Conservation (phyloP, 1,284 basidiomycete species). For the Exsudoporus floridanus region DNA sequence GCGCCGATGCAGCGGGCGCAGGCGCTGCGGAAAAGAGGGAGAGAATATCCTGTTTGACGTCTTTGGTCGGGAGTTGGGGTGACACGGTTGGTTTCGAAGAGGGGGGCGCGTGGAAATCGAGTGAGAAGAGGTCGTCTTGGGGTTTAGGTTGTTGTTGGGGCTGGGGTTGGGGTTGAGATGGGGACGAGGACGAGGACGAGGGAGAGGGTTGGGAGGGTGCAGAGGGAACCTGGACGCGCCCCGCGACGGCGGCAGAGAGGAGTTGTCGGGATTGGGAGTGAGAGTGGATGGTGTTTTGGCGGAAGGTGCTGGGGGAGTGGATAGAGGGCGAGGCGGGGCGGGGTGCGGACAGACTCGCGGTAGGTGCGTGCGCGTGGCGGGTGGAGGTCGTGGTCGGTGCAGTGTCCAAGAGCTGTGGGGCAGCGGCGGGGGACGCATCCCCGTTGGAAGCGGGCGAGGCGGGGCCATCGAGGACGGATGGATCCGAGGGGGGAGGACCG, state of each 20-base stretch:
- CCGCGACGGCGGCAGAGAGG: slow-evolving; percentile 27
- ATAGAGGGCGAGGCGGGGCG: slow-evolving; percentile 27
- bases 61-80: slow-evolving; percentile 52
- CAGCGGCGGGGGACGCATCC: slow-evolving; percentile 19
- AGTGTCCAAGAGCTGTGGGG: slow-evolving; percentile 28
- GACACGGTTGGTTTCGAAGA: slow-evolving; percentile 32
- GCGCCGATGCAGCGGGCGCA: slow-evolving; percentile 29
- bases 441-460: slow-evolving; percentile 19
- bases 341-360: slow-evolving; percentile 33
- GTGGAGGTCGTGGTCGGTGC: slow-evolving; percentile 19
- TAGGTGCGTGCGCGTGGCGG: slow-evolving; percentile 33
- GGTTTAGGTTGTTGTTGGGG: slow-evolving; percentile 19
- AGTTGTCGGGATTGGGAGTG: slow-evolving; percentile 31
- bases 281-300: slow-evolving; percentile 46
- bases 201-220: slow-evolving; percentile 14
- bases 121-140: slow-evolving; percentile 74
- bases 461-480: slow-evolving; percentile 70
- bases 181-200: not conserved
- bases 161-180: not conserved
- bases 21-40: slow-evolving; percentile 69
- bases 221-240: slow-evolving; percentile 15
- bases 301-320: slow-evolving; percentile 37
- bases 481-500: slow-evolving; percentile 81
- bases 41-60: slow-evolving; percentile 84
- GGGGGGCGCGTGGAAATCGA: slow-evolving; percentile 75